phyloP scores from a whole-genome alignment of 768 basidiomycete species.

The Amanita exitialis region DNA sequence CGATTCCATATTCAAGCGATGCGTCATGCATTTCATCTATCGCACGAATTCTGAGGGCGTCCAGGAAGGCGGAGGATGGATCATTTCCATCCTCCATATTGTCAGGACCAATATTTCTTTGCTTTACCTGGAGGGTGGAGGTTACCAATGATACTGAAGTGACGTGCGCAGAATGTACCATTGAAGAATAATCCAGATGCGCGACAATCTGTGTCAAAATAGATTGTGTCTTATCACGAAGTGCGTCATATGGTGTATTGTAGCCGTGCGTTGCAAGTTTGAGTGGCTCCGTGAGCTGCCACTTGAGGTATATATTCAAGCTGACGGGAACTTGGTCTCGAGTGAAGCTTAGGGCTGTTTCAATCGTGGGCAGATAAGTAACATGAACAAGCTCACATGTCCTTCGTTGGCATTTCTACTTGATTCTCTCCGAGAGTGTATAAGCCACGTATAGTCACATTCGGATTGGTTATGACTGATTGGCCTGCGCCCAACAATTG shows the following conservation, averaged over 20 bases:
- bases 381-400: constrained; percentile 43
- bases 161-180: constrained; percentile 16
- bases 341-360: constrained; percentile 45
- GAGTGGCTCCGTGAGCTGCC: constrained; percentile 43
- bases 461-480: constrained; percentile 77
- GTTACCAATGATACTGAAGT: not conserved
- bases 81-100: constrained; percentile 64
- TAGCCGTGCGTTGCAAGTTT: constrained; percentile 80
- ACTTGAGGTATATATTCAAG: constrained; percentile 78
- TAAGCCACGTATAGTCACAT: constrained; percentile 69
- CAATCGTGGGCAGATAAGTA: not conserved
- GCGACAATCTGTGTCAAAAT: constrained; percentile 83
- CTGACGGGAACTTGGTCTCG: constrained; percentile 82
- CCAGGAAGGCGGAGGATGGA: constrained; percentile 67
- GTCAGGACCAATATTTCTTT: constrained; percentile 69
- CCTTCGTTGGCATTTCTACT: constrained; percentile 80
- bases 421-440: constrained; percentile 81
- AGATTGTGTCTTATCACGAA: constrained; percentile 76
- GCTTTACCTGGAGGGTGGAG: constrained; percentile 46
- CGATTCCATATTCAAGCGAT: constrained; percentile 76
- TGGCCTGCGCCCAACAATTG: constrained; percentile 75
- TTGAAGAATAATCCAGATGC: constrained; percentile 47
- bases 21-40: constrained; percentile 84
- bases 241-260: constrained; percentile 71
- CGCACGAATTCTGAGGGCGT: constrained; percentile 70